Percentiles rank a stretch among this genome's conserved stretches.
Conservation (phyloP, 768 basidiomycete species). For the Rhizopogon rudus region DNA sequence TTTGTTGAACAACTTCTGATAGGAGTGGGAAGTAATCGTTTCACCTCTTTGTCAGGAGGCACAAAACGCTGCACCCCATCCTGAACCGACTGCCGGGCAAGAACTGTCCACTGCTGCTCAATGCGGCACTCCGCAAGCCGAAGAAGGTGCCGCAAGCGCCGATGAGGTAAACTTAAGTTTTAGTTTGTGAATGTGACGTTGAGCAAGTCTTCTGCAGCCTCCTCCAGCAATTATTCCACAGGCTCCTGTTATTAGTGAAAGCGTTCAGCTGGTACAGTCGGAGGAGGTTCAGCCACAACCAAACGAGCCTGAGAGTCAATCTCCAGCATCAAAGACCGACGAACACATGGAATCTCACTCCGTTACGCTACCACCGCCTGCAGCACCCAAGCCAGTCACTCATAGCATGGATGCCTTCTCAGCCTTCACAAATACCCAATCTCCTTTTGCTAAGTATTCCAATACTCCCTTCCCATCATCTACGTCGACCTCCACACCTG, state of each 20-base stretch:
- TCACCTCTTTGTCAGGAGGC: constrained; percentile 25
- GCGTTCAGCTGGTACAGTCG: constrained; percentile 6
- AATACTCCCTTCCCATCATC: constrained; percentile 18
- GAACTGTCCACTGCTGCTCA: not conserved
- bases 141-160: constrained; percentile 3
- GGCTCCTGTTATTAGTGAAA: not conserved
- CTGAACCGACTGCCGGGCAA: not conserved
- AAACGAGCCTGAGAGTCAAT: constrained; percentile 9
- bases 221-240: not conserved
- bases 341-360: constrained; percentile 1
- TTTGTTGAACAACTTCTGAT: constrained; percentile 14
- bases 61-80: constrained; percentile 6
- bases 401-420: constrained; percentile 27
- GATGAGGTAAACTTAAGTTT: constrained; percentile 12
- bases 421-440: constrained; percentile 30
- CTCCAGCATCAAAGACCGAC: not conserved
- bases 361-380: constrained; percentile 8
- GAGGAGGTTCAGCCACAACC: not conserved
- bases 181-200: constrained; percentile 1
- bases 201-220: constrained; percentile 1
- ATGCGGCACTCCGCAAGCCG: not conserved
- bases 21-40: constrained; percentile 30
- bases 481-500: constrained; percentile 14
- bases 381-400: constrained; percentile 4
- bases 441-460: constrained; percentile 30